phyloP scores from a whole-genome alignment of 768 basidiomycete species.

The Lactarius pseudohatsudake region DNA sequence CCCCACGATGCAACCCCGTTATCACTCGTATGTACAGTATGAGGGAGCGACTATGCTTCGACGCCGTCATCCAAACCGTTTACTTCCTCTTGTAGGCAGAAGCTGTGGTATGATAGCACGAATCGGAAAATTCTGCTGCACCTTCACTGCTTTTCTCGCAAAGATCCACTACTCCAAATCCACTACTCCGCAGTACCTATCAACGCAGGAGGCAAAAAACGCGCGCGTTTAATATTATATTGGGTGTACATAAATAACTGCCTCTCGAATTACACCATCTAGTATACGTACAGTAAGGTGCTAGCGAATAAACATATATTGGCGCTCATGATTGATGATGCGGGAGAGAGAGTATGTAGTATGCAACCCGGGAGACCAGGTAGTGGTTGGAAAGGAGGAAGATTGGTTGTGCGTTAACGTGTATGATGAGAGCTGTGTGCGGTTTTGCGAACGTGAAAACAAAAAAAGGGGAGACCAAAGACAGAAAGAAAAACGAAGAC shows the following conservation, averaged over 20 bases:
- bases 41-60: neutral
- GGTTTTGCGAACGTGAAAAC: slow-evolving; percentile 8
- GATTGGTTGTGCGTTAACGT: slow-evolving; percentile 14
- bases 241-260: slow-evolving; percentile 22
- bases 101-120: neutral
- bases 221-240: slow-evolving; percentile 20
- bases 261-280: slow-evolving; percentile 24
- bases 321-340: slow-evolving; percentile 15
- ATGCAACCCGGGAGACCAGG: slow-evolving; percentile 7
- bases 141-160: slow-evolving; percentile 1
- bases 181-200: neutral
- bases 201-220: neutral
- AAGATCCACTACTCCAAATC: neutral
- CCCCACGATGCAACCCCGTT: slow-evolving; percentile 22
- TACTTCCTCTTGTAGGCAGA: neutral
- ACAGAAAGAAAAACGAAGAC: slow-evolving; percentile 6
- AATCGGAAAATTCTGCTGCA: neutral
- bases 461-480: neutral
- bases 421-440: neutral
- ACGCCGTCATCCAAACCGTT: neutral
- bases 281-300: slow-evolving; percentile 21
- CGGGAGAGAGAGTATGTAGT: neutral
- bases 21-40: neutral
- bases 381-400: neutral
- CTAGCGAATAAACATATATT: slow-evolving; percentile 27